phyloP scores from a whole-genome alignment of 2,329 filamentous ascomycete genomes.

The Cadophora malorum region DNA sequence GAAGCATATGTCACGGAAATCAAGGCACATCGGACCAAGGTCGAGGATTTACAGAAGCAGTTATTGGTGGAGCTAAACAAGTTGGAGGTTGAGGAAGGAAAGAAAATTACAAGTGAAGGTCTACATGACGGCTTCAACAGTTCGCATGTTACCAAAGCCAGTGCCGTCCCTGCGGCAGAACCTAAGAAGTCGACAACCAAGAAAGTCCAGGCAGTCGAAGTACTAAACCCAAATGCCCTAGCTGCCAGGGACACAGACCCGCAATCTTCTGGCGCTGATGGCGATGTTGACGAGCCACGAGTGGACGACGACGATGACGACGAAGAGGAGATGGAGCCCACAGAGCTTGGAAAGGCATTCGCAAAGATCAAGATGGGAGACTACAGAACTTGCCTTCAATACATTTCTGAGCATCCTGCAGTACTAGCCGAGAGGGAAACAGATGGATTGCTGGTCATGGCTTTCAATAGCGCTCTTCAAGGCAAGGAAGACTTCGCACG shows the following conservation, averaged over 20 bases:
- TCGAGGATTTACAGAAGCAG: slow-evolving; percentile 78
- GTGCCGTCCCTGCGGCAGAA: slow-evolving; percentile 39
- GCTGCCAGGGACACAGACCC: slow-evolving; percentile 52
- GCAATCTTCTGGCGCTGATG: slow-evolving; percentile 64
- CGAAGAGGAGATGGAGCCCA: slow-evolving; percentile 77
- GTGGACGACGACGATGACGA: slow-evolving; percentile 59
- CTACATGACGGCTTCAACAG: slow-evolving; percentile 91
- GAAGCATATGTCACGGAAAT: slow-evolving; percentile 81
- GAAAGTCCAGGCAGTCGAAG: slow-evolving; percentile 65
- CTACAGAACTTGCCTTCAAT: slow-evolving; percentile 75
- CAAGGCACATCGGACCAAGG: slow-evolving; percentile 76
- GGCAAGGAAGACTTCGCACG: slow-evolving; percentile 77
- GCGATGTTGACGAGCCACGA: slow-evolving; percentile 63
- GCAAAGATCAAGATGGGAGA: slow-evolving; percentile 77
- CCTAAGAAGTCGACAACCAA: slow-evolving; percentile 47
- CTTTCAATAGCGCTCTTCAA: slow-evolving; percentile 86
- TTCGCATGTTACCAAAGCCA: slow-evolving; percentile 75
- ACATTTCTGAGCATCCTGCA: slow-evolving; percentile 78
- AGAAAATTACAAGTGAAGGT: slow-evolving; percentile 92
- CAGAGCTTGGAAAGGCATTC: slow-evolving; percentile 80
- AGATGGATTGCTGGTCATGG: slow-evolving; percentile 87
- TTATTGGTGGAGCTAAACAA: slow-evolving; percentile 75
- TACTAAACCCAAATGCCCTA: slow-evolving; percentile 71
- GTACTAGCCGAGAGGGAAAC: slow-evolving; percentile 86
- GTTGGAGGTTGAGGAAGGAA: slow-evolving; percentile 82